A percentile compares a stretch with the other conserved stretches of the same genome.
Evolutionary conservation across 176 grass and related monocot species (phyloP).

Genomic region (Triticum aestivum): DNA sequence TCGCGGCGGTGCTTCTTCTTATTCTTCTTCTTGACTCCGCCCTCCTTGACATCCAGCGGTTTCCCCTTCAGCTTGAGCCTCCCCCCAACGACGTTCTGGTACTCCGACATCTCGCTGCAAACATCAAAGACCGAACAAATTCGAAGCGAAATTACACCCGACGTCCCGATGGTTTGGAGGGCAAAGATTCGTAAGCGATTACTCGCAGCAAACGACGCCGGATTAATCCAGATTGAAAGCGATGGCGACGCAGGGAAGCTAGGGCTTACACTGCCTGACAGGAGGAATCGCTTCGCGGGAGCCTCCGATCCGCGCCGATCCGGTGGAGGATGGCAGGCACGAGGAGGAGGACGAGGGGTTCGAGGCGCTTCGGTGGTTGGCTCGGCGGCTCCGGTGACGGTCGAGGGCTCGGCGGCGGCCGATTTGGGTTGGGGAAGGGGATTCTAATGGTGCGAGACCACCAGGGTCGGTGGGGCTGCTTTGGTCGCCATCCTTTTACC

Average conservation of each 20-base stretch:
- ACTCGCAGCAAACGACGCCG: background rate
- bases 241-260: background rate
- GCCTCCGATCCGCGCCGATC: background rate
- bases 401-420: background rate
- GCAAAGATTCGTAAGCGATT: background rate
- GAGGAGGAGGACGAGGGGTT: background rate
- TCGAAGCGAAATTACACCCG: background rate
- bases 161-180: background rate
- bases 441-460: background rate
- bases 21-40: constrained; percentile 76
- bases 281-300: background rate
- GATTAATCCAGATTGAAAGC: background rate
- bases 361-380: background rate
- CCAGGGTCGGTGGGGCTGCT: background rate
- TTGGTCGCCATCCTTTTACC: background rate
- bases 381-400: background rate
- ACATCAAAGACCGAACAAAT: constrained; percentile 5
- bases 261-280: background rate
- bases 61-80: constrained; percentile 91
- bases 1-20: constrained; percentile 63
- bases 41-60: constrained; percentile 79
- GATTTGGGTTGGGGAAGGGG: background rate
- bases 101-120: constrained; percentile 69
- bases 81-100: constrained; percentile 76
- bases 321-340: background rate